phyloP scores from a whole-genome alignment of 73 alveolate species.

The Paraurostyla sp. region DNA sequence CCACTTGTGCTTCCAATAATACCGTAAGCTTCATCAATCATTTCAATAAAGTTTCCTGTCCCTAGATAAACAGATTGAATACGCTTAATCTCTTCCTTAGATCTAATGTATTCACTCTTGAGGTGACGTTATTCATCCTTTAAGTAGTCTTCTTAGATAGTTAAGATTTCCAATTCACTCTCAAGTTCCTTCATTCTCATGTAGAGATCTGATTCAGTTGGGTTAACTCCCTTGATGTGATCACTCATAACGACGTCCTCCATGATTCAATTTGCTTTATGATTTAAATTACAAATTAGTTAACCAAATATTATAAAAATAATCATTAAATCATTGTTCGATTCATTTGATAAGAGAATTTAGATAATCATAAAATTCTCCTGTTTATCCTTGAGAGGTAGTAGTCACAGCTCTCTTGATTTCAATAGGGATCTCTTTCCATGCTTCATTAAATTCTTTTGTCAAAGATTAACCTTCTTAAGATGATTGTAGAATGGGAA shows the following conservation, averaged over 20 bases:
- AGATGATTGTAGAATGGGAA: background rate
- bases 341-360: background rate
- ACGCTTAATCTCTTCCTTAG: conserved; percentile 97
- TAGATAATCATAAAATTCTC: conserved; percentile 31
- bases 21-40: conserved; percentile 99
- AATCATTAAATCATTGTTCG: background rate
- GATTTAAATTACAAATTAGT: background rate
- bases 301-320: conserved; percentile 5
- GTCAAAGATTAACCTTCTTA: background rate
- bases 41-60: conserved; percentile 98
- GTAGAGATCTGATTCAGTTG: conserved; percentile 91
- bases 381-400: conserved; percentile 30
- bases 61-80: conserved; percentile 96
- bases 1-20: conserved; percentile 98
- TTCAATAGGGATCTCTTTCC: background rate
- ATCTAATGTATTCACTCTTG: conserved; percentile 97
- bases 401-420: conserved; percentile 15
- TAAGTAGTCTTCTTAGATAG: conserved; percentile 97
- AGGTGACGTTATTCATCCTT: conserved; percentile 98
- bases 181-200: conserved; percentile 94
- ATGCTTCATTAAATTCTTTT: background rate
- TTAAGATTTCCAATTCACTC: conserved; percentile 96
- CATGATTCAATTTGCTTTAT: background rate
- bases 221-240: conserved; percentile 21
- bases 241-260: conserved; percentile 42